These are phyloP conservation scores for Amanita phalloides DNA, from an alignment of 768 basidiomycete species.

Conservation along the genomic window DNA sequence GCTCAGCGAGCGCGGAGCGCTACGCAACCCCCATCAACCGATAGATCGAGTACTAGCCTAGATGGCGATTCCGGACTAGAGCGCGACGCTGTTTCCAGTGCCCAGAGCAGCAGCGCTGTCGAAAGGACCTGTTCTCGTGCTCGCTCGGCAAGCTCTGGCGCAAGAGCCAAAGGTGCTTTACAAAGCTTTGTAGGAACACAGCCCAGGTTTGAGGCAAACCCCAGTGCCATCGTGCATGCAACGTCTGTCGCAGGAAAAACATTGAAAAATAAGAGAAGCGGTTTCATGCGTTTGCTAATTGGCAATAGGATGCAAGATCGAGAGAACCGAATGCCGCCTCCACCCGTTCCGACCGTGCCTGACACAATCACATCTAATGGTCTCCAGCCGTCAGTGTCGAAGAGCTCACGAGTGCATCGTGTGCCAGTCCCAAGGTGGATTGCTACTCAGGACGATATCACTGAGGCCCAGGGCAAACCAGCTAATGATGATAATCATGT, in stretches of 20 bases:
- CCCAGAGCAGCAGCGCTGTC: slow-evolving; percentile 6
- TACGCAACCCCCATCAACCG: slow-evolving; percentile 22
- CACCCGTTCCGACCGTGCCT: slow-evolving; percentile 45
- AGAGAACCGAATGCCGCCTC: slow-evolving; percentile 34
- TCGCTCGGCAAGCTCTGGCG: slow-evolving; percentile 53
- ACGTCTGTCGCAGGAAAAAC: slow-evolving; percentile 26
- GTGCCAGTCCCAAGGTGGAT: slow-evolving; percentile 26
- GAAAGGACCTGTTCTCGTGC: slow-evolving; percentile 23
- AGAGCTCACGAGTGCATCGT: slow-evolving; percentile 21
- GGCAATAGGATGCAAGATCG: slow-evolving; percentile 36
- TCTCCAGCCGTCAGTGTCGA: slow-evolving; percentile 11
- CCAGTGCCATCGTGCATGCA: slow-evolving; percentile 7
- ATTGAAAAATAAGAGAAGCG: slow-evolving; percentile 73
- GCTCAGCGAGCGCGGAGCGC: slow-evolving; percentile 52
- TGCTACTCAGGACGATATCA: not conserved
- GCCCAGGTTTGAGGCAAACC: slow-evolving; percentile 24
- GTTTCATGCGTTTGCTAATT: slow-evolving; percentile 70
- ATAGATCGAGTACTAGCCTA: slow-evolving; percentile 15
- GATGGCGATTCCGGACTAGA: slow-evolving; percentile 18
- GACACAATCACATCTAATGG: slow-evolving; percentile 24
- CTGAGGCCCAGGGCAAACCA: not conserved
- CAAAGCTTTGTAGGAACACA: slow-evolving; percentile 29
- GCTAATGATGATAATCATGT: not conserved
- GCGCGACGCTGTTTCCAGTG: slow-evolving; percentile 17
- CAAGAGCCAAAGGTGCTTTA: slow-evolving; percentile 38